Base-by-base conservation (phyloP, 2,329 filamentous ascomycete genomes). In the Colletotrichum sp. region DNA sequence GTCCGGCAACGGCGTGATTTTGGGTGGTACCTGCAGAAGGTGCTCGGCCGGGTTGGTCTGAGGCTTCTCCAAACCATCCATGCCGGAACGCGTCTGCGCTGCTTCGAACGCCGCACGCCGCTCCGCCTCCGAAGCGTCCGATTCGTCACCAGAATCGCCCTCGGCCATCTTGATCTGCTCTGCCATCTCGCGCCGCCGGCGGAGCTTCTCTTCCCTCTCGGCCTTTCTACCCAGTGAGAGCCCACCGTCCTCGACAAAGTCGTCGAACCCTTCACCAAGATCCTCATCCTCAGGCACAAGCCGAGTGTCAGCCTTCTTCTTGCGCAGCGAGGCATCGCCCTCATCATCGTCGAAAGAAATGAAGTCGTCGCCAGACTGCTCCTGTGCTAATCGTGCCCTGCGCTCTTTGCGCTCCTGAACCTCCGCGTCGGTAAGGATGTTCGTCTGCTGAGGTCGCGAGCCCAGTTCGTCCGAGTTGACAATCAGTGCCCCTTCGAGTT, bases 251-350 rank as follows among this genome's bases (percentile, higher is more conserved):
- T 97, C 95, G 10, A 97, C 95, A 80, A 95, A 98, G 71, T 96
- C 94, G 76, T 99, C 96, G 79, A 98, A 99, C 0, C 96, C 96
- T 85, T 99, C 97, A 48, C 95, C 95, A 0, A 98, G 90, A 81
- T 99, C 95, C 82, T 99, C 96, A 80, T 99, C 96, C 39, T 98
- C 96, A 57, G 90, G 91, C 7, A 96, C 90, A 3, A 99, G 89
- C 2, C 96, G 91, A 7, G 94, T 94, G 77, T 96, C 90, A 39
- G 92, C 86, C 85, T 55, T 84, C 82, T 74, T 88, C 86, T 69
- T 89, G 10, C 74, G 74, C 43, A 76, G 72, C 12, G 61, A 68
- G 4, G 39, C 30, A 4, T 55, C 21, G 34, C 85, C 84, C 64
- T 90, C 89, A n/a, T 88, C 88, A 39, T 90, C 91, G 71, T 92